Conservation (phyloP, 306 rosid genomes). For the Clitoria ternatea region DNA sequence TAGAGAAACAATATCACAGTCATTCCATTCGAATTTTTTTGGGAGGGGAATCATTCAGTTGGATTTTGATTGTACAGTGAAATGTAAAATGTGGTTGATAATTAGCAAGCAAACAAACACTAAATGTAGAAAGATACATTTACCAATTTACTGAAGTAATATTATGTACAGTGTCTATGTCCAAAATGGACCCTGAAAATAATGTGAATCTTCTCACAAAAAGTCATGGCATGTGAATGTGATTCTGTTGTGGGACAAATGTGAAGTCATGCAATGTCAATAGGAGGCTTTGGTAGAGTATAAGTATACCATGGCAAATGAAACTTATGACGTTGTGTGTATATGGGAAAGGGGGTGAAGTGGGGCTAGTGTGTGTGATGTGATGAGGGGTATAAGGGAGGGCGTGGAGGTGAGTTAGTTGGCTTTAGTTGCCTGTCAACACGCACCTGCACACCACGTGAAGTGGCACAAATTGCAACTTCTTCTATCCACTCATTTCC, state of each 20-base stretch:
- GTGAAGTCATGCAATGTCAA: neutral
- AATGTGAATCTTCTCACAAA: neutral
- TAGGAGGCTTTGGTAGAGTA: neutral
- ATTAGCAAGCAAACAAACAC: too few species aligned
- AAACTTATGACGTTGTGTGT: neutral
- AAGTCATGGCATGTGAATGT: neutral
- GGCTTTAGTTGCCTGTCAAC: neutral
- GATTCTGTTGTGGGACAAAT: neutral
- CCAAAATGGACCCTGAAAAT: neutral
- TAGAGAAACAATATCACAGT: too few species aligned
- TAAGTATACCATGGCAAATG: neutral
- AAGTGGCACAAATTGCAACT: constrained; percentile 8
- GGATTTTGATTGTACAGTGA: too few species aligned
- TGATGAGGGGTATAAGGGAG: neutral
- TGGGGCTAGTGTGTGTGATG: neutral
- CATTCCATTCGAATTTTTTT: too few species aligned
- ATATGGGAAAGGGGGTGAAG: neutral
- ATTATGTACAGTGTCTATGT: neutral
- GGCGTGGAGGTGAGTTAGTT: neutral
- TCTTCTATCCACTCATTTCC: constrained; percentile 14
- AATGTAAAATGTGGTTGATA: too few species aligned
- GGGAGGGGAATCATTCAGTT: too few species aligned
- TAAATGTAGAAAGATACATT: too few species aligned
- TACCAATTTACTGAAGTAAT: neutral
- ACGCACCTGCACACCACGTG: constrained; percentile 10